These are phyloP conservation scores for Rosa rugosa DNA, from an alignment of 306 rosid genomes.

Conservation along the genomic window DNA sequence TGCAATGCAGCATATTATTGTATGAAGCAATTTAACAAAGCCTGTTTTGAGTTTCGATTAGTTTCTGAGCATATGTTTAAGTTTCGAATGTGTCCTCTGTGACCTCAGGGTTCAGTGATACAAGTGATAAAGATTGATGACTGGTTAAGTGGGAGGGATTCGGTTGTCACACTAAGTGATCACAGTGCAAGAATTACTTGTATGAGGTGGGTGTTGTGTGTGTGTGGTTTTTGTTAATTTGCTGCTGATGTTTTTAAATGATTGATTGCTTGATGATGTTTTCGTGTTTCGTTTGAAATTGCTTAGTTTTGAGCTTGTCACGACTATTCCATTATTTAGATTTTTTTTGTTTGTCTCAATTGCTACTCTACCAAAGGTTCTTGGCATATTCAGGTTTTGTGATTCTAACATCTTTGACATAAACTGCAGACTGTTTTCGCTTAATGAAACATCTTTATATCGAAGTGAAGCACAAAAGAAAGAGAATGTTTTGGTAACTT, in stretches of 20 bases:
- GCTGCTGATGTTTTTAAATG: background rate
- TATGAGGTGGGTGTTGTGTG: slow-evolving; percentile 55
- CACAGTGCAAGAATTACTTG: slow-evolving; percentile 77
- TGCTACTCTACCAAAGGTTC: background rate
- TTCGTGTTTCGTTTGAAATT: background rate
- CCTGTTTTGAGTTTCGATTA: background rate
- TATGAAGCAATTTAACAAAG: background rate
- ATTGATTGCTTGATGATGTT: background rate
- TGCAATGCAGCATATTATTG: background rate
- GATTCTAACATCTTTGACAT: background rate
- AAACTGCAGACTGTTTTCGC: slow-evolving; percentile 69
- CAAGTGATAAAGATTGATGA: slow-evolving; percentile 30
- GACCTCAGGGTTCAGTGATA: slow-evolving; percentile 54
- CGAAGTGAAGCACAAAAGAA: slow-evolving; percentile 39
- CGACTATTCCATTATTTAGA: background rate
- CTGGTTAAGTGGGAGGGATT: slow-evolving; percentile 16
- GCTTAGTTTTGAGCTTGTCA: background rate
- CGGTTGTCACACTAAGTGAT: slow-evolving; percentile 25
- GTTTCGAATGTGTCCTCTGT: slow-evolving; percentile 8
- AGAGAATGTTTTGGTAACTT: slow-evolving; percentile 63
- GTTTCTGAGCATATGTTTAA: background rate
- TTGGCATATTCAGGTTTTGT: background rate
- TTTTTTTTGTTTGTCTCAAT: background rate
- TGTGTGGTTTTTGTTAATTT: background rate
- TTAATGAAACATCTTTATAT: slow-evolving; percentile 43